Evolutionary conservation across 495 filamentous ascomycete species (phyloP).

Genomic region (Penicillium goetzii): DNA sequence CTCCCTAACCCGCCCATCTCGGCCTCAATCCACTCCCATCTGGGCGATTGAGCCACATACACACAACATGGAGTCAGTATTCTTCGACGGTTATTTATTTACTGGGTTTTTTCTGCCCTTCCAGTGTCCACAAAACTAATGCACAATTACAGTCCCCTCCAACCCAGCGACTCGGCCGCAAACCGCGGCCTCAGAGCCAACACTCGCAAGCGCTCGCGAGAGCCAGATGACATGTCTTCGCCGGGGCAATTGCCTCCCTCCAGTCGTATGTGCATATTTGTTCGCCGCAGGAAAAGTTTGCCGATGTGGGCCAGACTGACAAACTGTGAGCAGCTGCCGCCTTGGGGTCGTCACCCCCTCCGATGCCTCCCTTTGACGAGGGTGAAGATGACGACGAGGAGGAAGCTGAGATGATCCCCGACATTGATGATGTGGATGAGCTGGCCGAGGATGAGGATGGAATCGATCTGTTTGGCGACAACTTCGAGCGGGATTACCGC

Average conservation of each 20-base stretch:
- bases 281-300: conserved; percentile 15
- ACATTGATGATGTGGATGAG: conserved; percentile 94
- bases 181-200: conserved; percentile 72
- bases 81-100: conserved; percentile 5
- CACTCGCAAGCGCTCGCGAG: conserved; percentile 81
- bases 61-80: conserved; percentile 47
- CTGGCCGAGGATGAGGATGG: conserved; percentile 93
- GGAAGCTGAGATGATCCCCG: conserved; percentile 71
- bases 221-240: conserved; percentile 74
- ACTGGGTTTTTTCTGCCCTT: neutral
- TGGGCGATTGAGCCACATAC: conserved; percentile 21
- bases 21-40: conserved; percentile 6
- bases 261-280: conserved; percentile 60
- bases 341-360: conserved; percentile 48
- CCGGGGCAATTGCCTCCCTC: conserved; percentile 67
- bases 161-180: conserved; percentile 80
- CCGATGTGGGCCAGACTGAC: conserved; percentile 28
- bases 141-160: conserved; percentile 65
- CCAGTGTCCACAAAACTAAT: conserved; percentile 25
- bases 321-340: conserved; percentile 25
- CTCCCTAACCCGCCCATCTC: neutral
- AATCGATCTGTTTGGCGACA: conserved; percentile 90
- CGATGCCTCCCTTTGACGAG: conserved; percentile 56
- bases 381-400: conserved; percentile 76
- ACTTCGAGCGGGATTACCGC: conserved; percentile 85